Evolutionary conservation across 2,329 filamentous ascomycete genomes (phyloP).

Genomic region (Shiraia sp.): DNA sequence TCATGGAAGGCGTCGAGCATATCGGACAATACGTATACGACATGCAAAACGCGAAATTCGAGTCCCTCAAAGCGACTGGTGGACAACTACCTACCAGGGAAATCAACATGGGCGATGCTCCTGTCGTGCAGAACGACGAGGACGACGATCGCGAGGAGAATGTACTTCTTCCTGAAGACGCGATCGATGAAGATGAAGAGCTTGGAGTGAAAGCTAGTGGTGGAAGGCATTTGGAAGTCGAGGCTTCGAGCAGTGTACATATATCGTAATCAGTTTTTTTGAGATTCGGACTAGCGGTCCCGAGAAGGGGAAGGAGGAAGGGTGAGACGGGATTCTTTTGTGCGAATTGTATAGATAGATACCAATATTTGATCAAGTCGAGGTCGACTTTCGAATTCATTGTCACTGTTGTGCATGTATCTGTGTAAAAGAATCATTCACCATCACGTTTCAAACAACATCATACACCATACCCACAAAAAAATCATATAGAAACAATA

Average conservation of each 20-base stretch:
- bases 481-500: too few species aligned
- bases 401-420: too few species aligned
- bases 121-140: conserved; percentile 30
- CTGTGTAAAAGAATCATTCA: too few species aligned
- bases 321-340: too few species aligned
- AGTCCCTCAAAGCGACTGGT: conserved; percentile 55
- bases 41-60: conserved; percentile 79
- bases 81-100: conserved; percentile 42
- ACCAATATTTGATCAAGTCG: not conserved
- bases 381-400: too few species aligned
- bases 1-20: conserved; percentile 92
- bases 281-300: not conserved
- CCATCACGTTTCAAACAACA: too few species aligned
- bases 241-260: conserved; percentile 4
- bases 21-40: conserved; percentile 94
- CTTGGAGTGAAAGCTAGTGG: not conserved
- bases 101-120: conserved; percentile 37
- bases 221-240: conserved; percentile 3
- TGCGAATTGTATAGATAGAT: not conserved
- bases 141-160: conserved; percentile 38
- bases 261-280: conserved; percentile 1
- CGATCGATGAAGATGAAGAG: conserved; percentile 7
- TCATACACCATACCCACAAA: too few species aligned
- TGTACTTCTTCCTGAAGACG: conserved; percentile 24
- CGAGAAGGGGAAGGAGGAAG: not conserved